phyloP scores from a whole-genome alignment of 805 yeast genomes.

The Nakazawaea populi region DNA sequence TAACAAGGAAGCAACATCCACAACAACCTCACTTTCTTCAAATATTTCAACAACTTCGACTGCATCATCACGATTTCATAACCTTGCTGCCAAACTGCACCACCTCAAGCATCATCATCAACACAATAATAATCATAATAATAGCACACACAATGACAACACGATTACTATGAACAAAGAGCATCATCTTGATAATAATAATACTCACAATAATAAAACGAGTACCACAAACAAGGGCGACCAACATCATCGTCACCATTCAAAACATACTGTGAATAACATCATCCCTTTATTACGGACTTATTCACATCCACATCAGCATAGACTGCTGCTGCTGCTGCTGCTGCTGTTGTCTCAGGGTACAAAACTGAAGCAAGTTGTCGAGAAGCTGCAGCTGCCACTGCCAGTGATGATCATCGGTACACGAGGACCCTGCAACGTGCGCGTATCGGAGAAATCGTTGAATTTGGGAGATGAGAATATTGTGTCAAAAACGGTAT shows the following conservation, averaged over 20 bases:
- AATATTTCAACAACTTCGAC: background rate
- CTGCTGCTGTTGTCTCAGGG: background rate
- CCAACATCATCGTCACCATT: background rate
- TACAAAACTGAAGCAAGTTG: background rate
- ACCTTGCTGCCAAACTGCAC: background rate
- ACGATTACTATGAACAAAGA: background rate
- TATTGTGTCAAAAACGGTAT: too few relatives aligned
- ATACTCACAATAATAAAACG: background rate
- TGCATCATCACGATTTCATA: background rate
- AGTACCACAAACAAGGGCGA: background rate
- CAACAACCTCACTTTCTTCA: background rate
- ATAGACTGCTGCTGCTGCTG: background rate
- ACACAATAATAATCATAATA: too few relatives aligned
- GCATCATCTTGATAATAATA: background rate
- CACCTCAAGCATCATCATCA: background rate
- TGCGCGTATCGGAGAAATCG: background rate
- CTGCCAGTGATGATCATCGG: background rate
- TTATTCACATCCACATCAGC: background rate
- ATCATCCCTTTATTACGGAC: constrained; percentile 1
- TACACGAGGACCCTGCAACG: constrained; percentile 8
- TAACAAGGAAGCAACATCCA: background rate
- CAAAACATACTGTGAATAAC: background rate
- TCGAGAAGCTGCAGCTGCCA: too few relatives aligned
- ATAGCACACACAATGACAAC: background rate
- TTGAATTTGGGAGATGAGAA: background rate